A percentile compares a stretch with the other conserved stretches of the same genome.
These are phyloP conservation scores for Terana coerulea DNA, from an alignment of 768 basidiomycete species.

Conservation along the genomic window DNA sequence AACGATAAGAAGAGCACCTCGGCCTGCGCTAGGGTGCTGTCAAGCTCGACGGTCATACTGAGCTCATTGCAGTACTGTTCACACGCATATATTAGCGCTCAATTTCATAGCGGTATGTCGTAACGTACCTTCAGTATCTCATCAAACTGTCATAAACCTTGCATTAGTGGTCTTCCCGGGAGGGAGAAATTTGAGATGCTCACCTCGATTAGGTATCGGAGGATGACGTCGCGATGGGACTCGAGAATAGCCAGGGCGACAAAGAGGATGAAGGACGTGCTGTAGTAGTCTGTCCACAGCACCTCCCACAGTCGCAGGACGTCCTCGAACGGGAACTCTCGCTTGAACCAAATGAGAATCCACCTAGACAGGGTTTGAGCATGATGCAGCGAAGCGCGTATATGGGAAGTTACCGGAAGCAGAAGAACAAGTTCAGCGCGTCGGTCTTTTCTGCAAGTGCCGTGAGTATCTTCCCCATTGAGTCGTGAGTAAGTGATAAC, in stretches of 20 bases:
- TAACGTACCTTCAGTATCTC: slow-evolving; percentile 64
- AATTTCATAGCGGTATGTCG: neutral
- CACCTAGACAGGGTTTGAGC: slow-evolving; percentile 53
- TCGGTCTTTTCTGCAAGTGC: slow-evolving; percentile 70
- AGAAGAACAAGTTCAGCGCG: slow-evolving; percentile 93
- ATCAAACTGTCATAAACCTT: slow-evolving; percentile 54
- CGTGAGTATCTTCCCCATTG: neutral
- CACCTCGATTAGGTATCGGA: slow-evolving; percentile 93
- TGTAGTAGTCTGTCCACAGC: slow-evolving; percentile 89
- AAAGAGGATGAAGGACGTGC: slow-evolving; percentile 85
- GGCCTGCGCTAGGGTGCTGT: slow-evolving; percentile 91
- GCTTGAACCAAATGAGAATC: slow-evolving; percentile 92
- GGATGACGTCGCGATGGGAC: slow-evolving; percentile 91
- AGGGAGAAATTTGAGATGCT: neutral
- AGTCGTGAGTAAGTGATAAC: slow-evolving; percentile 11
- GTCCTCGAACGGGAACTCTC: slow-evolving; percentile 92
- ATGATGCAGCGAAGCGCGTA: neutral
- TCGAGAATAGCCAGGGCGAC: slow-evolving; percentile 92
- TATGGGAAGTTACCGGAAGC: slow-evolving; percentile 70
- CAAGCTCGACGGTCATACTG: slow-evolving; percentile 96
- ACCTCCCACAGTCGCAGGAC: slow-evolving; percentile 93
- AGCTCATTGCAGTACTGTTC: slow-evolving; percentile 87
- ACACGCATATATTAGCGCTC: neutral
- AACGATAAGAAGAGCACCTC: slow-evolving; percentile 96
- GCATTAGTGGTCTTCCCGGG: neutral